phyloP scores from a whole-genome alignment of 768 basidiomycete genomes.

The Xerocomus spinulosus region DNA sequence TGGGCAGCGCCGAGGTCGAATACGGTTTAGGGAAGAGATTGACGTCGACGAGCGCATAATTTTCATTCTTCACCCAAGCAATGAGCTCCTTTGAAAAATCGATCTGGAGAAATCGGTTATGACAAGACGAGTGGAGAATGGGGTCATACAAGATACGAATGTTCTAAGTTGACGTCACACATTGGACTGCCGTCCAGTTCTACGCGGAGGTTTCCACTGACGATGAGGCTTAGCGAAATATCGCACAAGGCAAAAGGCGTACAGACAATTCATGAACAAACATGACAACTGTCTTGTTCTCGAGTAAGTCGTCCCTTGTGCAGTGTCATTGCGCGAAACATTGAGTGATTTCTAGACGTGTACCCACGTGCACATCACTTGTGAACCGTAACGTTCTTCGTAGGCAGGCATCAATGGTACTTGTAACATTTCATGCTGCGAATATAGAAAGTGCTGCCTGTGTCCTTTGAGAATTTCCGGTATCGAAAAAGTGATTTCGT shows the following conservation, averaged over 20 bases:
- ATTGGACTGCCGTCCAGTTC: slow-evolving; percentile 71
- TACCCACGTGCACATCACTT: slow-evolving; percentile 85
- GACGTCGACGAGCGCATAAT: slow-evolving; percentile 78
- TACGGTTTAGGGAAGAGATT: slow-evolving; percentile 72
- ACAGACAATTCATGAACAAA: slow-evolving; percentile 95
- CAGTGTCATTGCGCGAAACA: slow-evolving; percentile 1
- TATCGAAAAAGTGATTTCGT: slow-evolving; percentile 60
- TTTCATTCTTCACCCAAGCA: slow-evolving; percentile 62
- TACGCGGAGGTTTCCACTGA: slow-evolving; percentile 81
- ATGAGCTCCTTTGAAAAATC: slow-evolving; percentile 81
- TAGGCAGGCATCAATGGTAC: slow-evolving; percentile 73
- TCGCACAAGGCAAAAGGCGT: background rate
- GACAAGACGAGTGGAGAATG: background rate
- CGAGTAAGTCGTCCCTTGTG: slow-evolving; percentile 68
- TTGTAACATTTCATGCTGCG: slow-evolving; percentile 72
- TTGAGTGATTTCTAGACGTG: background rate
- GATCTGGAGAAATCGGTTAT: slow-evolving; percentile 48
- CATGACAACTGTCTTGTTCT: slow-evolving; percentile 72
- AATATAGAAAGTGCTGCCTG: slow-evolving; percentile 77
- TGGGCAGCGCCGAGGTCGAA: slow-evolving; percentile 23
- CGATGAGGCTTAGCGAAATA: background rate
- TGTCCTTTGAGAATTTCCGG: slow-evolving; percentile 87
- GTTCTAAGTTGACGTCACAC: slow-evolving; percentile 72
- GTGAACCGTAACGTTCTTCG: slow-evolving; percentile 69
- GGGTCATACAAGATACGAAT: slow-evolving; percentile 71